Percentiles rank a stretch among this genome's conserved stretches.
phyloP scores from a whole-genome alignment of 1,284 basidiomycete genomes.

The Cryptococcus sp. region DNA sequence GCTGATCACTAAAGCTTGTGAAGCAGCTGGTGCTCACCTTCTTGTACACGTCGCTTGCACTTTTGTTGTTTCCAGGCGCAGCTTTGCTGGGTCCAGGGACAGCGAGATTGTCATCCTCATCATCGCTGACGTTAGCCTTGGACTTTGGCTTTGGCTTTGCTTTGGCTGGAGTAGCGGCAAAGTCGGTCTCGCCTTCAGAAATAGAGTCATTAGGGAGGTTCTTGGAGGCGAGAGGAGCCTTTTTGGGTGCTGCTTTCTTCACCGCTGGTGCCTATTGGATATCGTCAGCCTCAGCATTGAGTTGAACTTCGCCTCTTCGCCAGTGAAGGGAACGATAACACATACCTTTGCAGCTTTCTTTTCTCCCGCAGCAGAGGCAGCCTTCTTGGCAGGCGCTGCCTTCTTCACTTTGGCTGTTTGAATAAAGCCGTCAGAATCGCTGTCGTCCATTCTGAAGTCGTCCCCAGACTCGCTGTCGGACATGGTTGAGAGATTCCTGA shows the following conservation, averaged over 20 bases:
- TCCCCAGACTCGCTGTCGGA: conserved; percentile 49
- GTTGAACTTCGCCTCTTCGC: not conserved
- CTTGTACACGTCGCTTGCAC: conserved; percentile 86
- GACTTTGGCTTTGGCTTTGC: conserved; percentile 24
- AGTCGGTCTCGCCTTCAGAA: conserved; percentile 54
- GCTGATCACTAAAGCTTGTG: conserved; percentile 9
- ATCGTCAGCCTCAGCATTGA: not conserved
- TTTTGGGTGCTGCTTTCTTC: conserved; percentile 55
- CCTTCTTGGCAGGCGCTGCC: conserved; percentile 30
- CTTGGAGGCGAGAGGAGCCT: conserved; percentile 59
- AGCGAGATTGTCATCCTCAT: conserved; percentile 30
- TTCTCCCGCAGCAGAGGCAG: conserved; percentile 16
- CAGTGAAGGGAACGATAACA: not conserved
- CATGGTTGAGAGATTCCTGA: conserved; percentile 29
- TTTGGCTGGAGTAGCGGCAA: conserved; percentile 42
- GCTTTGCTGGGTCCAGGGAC: conserved; percentile 43
- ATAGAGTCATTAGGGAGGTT: conserved; percentile 62
- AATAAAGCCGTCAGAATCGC: conserved; percentile 45
- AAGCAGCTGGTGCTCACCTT: conserved; percentile 62
- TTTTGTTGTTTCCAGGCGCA: conserved; percentile 65
- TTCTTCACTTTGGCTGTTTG: conserved; percentile 34
- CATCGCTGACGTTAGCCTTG: conserved; percentile 22
- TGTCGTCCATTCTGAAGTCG: conserved; percentile 37
- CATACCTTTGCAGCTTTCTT: conserved; percentile 39
- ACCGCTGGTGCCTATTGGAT: conserved; percentile 20